A percentile compares a stretch with the other conserved stretches of the same genome.
Conservation (phyloP, 2,329 filamentous ascomycete species). For the Dactylellina sp. region DNA sequence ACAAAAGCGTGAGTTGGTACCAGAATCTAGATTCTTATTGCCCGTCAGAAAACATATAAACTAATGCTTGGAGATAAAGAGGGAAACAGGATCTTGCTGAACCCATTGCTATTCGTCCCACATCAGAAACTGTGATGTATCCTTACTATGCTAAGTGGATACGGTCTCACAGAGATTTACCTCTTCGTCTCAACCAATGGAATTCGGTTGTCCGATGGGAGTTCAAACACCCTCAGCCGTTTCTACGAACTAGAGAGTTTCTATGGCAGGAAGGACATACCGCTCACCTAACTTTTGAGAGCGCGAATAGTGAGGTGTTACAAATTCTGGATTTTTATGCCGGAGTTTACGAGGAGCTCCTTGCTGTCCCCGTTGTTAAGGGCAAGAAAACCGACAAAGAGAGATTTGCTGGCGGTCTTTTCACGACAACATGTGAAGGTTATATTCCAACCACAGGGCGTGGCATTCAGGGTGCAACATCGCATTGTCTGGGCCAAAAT, state of each 20-base stretch:
- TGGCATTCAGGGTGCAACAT: constrained; percentile 95
- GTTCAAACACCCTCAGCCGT: constrained; percentile 88
- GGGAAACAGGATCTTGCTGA: constrained; percentile 93
- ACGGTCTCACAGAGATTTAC: constrained; percentile 92
- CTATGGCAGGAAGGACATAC: constrained; percentile 98
- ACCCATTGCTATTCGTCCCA: constrained; percentile 76
- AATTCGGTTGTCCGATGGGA: constrained; percentile 97
- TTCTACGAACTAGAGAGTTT: constrained; percentile 93
- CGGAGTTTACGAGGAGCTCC: constrained; percentile 88
- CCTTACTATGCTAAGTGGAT: constrained; percentile 98
- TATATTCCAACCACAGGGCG: constrained; percentile 96
- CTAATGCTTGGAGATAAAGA: constrained; percentile 65
- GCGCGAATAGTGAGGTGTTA: constrained; percentile 85
- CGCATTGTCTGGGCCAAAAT: constrained; percentile 94
- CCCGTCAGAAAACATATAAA: neutral
- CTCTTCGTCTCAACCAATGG: constrained; percentile 96
- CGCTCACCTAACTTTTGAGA: constrained; percentile 85
- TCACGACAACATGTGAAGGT: constrained; percentile 95
- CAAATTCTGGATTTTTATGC: constrained; percentile 95
- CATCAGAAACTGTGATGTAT: constrained; percentile 87
- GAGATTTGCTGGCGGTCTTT: constrained; percentile 96
- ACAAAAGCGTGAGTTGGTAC: constrained; percentile 75
- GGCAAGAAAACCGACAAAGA: constrained; percentile 97
- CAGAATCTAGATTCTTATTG: neutral
- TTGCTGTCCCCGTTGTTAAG: constrained; percentile 93